Conservation (phyloP, 2,329 filamentous ascomycete genomes). For the Trichoderma sp. region DNA sequence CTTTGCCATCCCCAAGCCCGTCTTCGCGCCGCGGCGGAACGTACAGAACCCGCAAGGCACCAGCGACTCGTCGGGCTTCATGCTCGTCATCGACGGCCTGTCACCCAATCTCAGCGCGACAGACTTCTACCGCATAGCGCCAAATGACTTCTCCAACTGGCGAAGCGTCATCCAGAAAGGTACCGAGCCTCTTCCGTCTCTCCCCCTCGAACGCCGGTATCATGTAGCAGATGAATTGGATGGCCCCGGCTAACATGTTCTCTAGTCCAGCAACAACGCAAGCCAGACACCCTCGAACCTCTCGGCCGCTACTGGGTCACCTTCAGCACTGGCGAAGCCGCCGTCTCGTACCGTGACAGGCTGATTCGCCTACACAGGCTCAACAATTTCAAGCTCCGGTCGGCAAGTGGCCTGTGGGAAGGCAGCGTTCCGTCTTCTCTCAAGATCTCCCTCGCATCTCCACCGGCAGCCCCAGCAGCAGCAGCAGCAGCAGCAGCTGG, state of each 20-base stretch:
- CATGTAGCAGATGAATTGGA: background rate
- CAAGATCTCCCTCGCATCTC: conserved; percentile 4
- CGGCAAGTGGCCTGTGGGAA: conserved; percentile 39
- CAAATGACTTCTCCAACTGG: conserved; percentile 70
- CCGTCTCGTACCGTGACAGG: conserved; percentile 58
- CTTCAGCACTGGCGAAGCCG: conserved; percentile 63
- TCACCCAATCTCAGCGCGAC: conserved; percentile 62
- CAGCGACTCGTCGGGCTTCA: conserved; percentile 31
- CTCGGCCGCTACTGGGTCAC: conserved; percentile 69
- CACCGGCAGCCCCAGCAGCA: background rate
- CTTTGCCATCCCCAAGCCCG: background rate
- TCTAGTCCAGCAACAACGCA: conserved; percentile 63
- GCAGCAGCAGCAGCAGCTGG: background rate
- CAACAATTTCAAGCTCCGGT: conserved; percentile 38
- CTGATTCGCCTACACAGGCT: conserved; percentile 42
- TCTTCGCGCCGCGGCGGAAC: background rate
- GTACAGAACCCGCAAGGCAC: conserved; percentile 11
- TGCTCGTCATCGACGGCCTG: conserved; percentile 61
- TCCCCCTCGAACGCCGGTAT: background rate
- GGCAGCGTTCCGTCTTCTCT: conserved; percentile 31
- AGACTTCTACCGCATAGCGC: conserved; percentile 71
- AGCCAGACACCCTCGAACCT: conserved; percentile 64
- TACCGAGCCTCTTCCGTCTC: conserved; percentile 33
- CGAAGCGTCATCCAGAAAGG: conserved; percentile 62
- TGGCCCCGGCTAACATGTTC: background rate